A percentile compares a stretch with the other conserved stretches of the same genome.
Evolutionary conservation across 129 eudicot genomes (phyloP).

Genomic region (Lactuca sativa): DNA sequence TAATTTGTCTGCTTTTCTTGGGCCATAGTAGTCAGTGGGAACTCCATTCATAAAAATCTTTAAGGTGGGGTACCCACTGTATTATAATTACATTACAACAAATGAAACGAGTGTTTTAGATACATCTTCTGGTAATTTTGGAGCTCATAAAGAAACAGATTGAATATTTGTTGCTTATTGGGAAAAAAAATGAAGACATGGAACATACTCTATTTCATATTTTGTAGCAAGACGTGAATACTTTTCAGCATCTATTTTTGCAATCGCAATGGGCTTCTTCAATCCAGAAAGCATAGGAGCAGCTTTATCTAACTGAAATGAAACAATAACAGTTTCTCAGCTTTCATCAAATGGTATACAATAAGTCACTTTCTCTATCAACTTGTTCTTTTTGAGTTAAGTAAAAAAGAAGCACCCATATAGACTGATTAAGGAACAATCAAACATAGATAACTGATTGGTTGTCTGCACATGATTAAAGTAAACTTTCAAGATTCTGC

Average conservation of each 20-base stretch:
- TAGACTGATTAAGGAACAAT: too few species aligned
- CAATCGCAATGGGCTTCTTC: conserved; percentile 79
- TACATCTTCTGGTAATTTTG: conserved; percentile 4
- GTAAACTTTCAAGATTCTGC: background rate
- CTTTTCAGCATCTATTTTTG: conserved; percentile 92
- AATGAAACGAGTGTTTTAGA: conserved; percentile 8
- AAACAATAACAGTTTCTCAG: conserved; percentile 34
- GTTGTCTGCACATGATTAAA: background rate
- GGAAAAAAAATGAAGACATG: conserved; percentile 18
- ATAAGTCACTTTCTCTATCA: background rate
- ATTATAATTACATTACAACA: conserved; percentile 15
- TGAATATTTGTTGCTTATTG: conserved; percentile 16
- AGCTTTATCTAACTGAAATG: conserved; percentile 86
- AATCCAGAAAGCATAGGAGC: conserved; percentile 80
- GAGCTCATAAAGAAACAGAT: background rate
- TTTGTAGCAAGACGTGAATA: conserved; percentile 63
- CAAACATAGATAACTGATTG: background rate
- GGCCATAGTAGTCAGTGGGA: conserved; percentile 84
- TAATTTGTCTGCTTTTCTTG: conserved; percentile 78
- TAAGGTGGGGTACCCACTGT: conserved; percentile 94
- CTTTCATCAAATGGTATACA: conserved; percentile 17
- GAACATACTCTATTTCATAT: conserved; percentile 85
- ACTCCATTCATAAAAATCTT: conserved; percentile 93
- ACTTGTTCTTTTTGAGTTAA: too few species aligned
- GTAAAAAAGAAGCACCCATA: too few species aligned